Evolutionary conservation across 345 rosid genomes (phyloP).

Genomic region (Pelargonium nanum): DNA sequence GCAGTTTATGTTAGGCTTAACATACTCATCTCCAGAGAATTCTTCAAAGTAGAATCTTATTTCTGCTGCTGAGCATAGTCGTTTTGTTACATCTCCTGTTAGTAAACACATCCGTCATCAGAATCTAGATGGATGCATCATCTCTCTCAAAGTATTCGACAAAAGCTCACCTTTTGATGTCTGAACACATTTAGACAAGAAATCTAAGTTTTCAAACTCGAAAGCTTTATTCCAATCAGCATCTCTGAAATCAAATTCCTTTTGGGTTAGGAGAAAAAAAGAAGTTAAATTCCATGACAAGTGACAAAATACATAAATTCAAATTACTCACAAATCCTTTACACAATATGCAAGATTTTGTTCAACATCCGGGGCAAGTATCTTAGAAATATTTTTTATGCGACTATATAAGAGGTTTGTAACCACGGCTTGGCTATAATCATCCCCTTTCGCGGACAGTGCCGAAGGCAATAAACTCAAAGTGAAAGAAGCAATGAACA

Average conservation of each 20-base stretch:
- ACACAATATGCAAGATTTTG: slow-evolving; percentile 49
- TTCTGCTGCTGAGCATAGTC: slow-evolving; percentile 77
- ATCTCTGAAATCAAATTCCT: slow-evolving; percentile 30
- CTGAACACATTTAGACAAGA: slow-evolving; percentile 57
- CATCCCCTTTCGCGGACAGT: no score
- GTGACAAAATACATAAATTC: not conserved
- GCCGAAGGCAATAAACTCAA: slow-evolving; percentile 21
- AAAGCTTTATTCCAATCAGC: slow-evolving; percentile 73
- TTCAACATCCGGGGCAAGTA: slow-evolving; percentile 33
- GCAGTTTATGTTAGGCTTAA: slow-evolving; percentile 65
- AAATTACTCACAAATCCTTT: slow-evolving; percentile 53
- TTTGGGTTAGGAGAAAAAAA: not conserved
- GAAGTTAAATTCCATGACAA: not conserved
- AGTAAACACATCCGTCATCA: slow-evolving; percentile 10
- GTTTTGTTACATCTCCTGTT: slow-evolving; percentile 53
- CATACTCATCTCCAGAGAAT: slow-evolving; percentile 33
- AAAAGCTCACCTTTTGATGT: slow-evolving; percentile 43
- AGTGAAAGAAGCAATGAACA: slow-evolving; percentile 19
- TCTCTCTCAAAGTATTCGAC: not conserved
- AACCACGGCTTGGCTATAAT: no score
- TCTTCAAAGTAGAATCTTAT: slow-evolving; percentile 53
- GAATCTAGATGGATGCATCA: slow-evolving; percentile 3
- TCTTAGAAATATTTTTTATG: slow-evolving; percentile 42
- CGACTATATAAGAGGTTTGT: slow-evolving; percentile 27
- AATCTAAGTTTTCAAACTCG: slow-evolving; percentile 44